Evolutionary conservation across 352 stramenopile genomes (phyloP).

Genomic region (Phytophthora meadii): DNA sequence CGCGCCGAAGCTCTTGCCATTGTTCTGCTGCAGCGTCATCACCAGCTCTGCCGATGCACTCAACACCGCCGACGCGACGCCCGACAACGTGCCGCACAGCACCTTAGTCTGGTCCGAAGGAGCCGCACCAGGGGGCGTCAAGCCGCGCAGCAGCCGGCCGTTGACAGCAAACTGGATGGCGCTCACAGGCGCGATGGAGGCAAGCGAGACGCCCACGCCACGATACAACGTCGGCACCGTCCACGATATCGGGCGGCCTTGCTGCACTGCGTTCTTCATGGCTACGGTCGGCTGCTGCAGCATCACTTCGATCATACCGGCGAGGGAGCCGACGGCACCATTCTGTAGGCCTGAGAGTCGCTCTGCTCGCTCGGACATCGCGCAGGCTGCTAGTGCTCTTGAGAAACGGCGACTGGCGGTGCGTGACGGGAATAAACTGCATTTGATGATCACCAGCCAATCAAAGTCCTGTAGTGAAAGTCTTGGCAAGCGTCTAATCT

Average conservation of each 20-base stretch:
- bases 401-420: too few species aligned
- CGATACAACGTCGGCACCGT: slow-evolving; percentile 71
- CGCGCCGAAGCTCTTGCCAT: slow-evolving; percentile 64
- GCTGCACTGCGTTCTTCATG: slow-evolving; percentile 89
- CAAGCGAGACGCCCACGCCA: slow-evolving; percentile 78
- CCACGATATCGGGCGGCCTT: slow-evolving; percentile 73
- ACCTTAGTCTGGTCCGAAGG: slow-evolving; percentile 66
- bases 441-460: slow-evolving; percentile 1
- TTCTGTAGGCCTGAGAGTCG: slow-evolving; percentile 77
- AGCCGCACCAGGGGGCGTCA: slow-evolving; percentile 15
- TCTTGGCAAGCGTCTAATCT: neutral
- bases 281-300: slow-evolving; percentile 85
- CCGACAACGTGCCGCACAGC: slow-evolving; percentile 64
- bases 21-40: slow-evolving; percentile 91
- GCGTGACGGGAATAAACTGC: neutral
- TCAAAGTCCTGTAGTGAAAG: neutral
- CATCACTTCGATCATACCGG: slow-evolving; percentile 86
- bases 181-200: slow-evolving; percentile 81
- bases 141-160: slow-evolving; percentile 62
- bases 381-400: neutral
- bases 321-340: slow-evolving; percentile 76
- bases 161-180: slow-evolving; percentile 85
- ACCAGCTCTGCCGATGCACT: slow-evolving; percentile 81
- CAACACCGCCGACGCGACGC: slow-evolving; percentile 65
- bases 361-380: slow-evolving; percentile 61